Evolutionary conservation across 129 eudicot species (phyloP).

Genomic region (Tagetes erecta): DNA sequence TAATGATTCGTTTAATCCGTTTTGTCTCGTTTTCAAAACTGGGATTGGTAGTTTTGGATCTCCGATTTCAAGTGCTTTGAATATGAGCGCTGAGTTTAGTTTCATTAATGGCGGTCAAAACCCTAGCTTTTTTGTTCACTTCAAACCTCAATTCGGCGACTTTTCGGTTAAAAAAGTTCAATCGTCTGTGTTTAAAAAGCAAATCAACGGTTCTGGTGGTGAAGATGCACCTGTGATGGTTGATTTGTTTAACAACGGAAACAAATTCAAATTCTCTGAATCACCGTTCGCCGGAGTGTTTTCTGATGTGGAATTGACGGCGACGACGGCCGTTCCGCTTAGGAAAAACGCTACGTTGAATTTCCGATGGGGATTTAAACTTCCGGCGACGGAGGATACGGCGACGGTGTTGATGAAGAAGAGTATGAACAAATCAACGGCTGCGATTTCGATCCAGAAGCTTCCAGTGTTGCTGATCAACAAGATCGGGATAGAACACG

Average conservation of each 20-base stretch:
- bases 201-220: constrained; percentile 2
- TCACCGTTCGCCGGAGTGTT: constrained; percentile 39
- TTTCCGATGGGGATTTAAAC: constrained; percentile 75
- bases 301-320: constrained; percentile 50
- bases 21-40: constrained; percentile 61
- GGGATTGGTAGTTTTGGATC: constrained; percentile 85
- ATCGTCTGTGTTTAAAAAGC: constrained; percentile 42
- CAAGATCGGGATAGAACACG: constrained; percentile 81
- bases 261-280: constrained; percentile 31
- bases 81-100: constrained; percentile 80
- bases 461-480: constrained; percentile 65
- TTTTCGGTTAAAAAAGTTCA: constrained; percentile 59
- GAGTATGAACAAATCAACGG: constrained; percentile 37
- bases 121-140: constrained; percentile 66
- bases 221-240: constrained; percentile 35
- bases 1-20: constrained; percentile 64
- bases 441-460: constrained; percentile 40
- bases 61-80: constrained; percentile 59
- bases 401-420: constrained; percentile 41
- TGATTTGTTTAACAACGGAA: constrained; percentile 30
- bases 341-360: constrained; percentile 53
- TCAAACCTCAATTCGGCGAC: constrained; percentile 85
- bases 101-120: constrained; percentile 44
- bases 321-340: constrained; percentile 57
- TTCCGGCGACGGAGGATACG: constrained; percentile 44